Conservation (phyloP, 2,329 filamentous ascomycete species). For the Aspergillus hiratsukae region DNA sequence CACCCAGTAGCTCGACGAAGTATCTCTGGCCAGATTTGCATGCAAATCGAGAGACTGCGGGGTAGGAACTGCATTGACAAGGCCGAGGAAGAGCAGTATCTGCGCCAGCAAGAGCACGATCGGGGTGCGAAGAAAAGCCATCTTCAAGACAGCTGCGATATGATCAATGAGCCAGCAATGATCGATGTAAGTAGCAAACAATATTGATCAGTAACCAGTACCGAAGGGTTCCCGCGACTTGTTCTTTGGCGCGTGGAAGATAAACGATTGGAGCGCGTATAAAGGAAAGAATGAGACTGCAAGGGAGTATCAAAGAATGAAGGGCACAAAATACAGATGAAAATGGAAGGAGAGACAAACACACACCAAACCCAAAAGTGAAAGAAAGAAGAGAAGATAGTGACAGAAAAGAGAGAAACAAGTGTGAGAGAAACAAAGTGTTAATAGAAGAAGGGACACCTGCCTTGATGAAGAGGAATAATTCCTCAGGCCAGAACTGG, state of each 20-base stretch:
- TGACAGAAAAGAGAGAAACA: slow-evolving; percentile 6
- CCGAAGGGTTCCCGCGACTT: slow-evolving; percentile 11
- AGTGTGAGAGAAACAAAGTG: slow-evolving; percentile 1
- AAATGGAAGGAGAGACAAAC: background rate
- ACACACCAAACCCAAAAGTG: background rate
- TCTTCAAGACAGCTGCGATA: slow-evolving; percentile 15
- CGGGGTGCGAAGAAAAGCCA: slow-evolving; percentile 20
- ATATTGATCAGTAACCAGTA: slow-evolving; percentile 26
- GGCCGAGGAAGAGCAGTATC: slow-evolving; percentile 29
- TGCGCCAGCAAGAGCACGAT: slow-evolving; percentile 27
- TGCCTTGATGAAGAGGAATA: slow-evolving; percentile 1
- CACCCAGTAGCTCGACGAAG: slow-evolving; percentile 63
- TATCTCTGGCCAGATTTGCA: slow-evolving; percentile 7
- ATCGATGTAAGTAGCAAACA: slow-evolving; percentile 4
- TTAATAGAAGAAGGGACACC: background rate
- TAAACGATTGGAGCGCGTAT: background rate
- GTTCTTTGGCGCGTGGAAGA: background rate
- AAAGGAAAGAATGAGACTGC: background rate
- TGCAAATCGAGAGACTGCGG: slow-evolving; percentile 16
- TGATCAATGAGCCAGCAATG: slow-evolving; percentile 30
- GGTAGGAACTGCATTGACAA: slow-evolving; percentile 31
- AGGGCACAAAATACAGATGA: background rate
- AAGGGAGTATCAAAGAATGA: background rate
- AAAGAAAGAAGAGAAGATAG: slow-evolving; percentile 2
- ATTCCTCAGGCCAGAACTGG: background rate